These are phyloP conservation scores for Chaetomidium leptoderma DNA, from an alignment of 495 filamentous ascomycete genomes.

Conservation along the genomic window DNA sequence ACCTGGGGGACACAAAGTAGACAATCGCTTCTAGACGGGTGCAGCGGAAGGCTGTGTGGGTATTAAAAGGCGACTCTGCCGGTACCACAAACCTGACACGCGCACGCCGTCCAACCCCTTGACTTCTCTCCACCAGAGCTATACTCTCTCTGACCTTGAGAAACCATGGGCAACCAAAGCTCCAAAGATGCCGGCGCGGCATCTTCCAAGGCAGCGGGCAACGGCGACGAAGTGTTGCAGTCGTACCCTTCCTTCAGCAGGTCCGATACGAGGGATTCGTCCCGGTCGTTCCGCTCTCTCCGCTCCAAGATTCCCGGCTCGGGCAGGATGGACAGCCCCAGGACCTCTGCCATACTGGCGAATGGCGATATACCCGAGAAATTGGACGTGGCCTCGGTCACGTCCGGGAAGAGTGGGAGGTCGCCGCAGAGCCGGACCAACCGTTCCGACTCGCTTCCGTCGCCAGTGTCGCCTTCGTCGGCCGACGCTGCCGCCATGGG, in stretches of 20 bases:
- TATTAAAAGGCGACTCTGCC: slow-evolving; percentile 33
- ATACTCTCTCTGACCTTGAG: slow-evolving; percentile 30
- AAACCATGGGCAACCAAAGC: slow-evolving; percentile 82
- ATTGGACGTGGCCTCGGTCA: slow-evolving; percentile 70
- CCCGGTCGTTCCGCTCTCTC: slow-evolving; percentile 79
- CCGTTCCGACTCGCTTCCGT: slow-evolving; percentile 37
- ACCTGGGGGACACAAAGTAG: slow-evolving; percentile 23
- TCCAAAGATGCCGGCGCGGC: slow-evolving; percentile 65
- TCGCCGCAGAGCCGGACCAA: slow-evolving; percentile 42
- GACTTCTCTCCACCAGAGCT: slow-evolving; percentile 29
- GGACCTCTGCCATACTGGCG: slow-evolving; percentile 63
- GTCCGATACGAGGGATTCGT: slow-evolving; percentile 91
- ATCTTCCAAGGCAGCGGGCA: slow-evolving; percentile 35
- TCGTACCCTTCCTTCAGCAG: slow-evolving; percentile 88
- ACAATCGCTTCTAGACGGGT: slow-evolving; percentile 35
- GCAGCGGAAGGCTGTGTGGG: slow-evolving; percentile 45
- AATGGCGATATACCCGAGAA: slow-evolving; percentile 61
- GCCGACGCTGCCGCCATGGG: slow-evolving; percentile 30
- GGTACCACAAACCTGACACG: slow-evolving; percentile 39
- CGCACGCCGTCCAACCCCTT: slow-evolving; percentile 39
- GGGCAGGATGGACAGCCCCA: slow-evolving; percentile 70
- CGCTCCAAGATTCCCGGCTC: slow-evolving; percentile 57
- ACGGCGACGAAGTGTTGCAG: slow-evolving; percentile 50
- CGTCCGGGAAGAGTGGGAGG: slow-evolving; percentile 57
- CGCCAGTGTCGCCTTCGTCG: slow-evolving; percentile 42